Base-by-base conservation (phyloP, 1,139 yeast species). In the Lodderomyces parapsilosis region DNA sequence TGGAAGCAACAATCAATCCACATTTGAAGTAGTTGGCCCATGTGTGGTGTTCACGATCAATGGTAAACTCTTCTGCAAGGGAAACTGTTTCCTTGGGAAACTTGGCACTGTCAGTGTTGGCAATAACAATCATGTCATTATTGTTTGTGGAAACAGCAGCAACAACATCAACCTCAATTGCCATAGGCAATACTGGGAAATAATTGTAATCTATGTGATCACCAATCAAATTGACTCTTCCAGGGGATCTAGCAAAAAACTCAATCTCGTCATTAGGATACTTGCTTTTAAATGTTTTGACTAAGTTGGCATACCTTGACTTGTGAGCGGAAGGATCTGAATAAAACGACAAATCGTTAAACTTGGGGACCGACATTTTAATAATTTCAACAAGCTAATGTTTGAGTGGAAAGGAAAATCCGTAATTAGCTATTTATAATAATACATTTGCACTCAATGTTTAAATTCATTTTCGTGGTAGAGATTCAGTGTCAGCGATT, bases 151-250 rank as follows among this genome's bases (percentile, higher is more conserved):
- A 50, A 19, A 62, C 56, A 13, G 78, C 81, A 13, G 83, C 88
- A 40, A 82, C 63, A 49, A 83, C 78, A 55, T 83, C 90, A 15
- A 71, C 74, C 44, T 81, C 85, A 39, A 83, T 80, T 7, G 91
- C 89, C 83, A 84, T 78, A n/a, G 91, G 91, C 53, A 84, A 69
- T 13, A 81, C 86, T 2, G 87, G 74, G 57, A 81, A 84, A 56
- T 76, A 74, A 48, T 81, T 78, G 58, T 83, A 84, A 63, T 84
- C 91, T 45, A 84, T 79, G 57, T 84, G 91, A 51, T 84, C 91
- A 33, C 91, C 91, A 48, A 84, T 81, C 49, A 84, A 65, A 59
- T 84, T 84, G 46, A 84, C 91, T 54, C 91, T 67, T 33, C 91
- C 91, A 3, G 91, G 91, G 14, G 87, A 77, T 46, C 90, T 71